Evolutionary conservation across 768 basidiomycete species (phyloP), one percentile per base, ranked within the genome.

Genomic region (Mycena alexandri): DNA sequence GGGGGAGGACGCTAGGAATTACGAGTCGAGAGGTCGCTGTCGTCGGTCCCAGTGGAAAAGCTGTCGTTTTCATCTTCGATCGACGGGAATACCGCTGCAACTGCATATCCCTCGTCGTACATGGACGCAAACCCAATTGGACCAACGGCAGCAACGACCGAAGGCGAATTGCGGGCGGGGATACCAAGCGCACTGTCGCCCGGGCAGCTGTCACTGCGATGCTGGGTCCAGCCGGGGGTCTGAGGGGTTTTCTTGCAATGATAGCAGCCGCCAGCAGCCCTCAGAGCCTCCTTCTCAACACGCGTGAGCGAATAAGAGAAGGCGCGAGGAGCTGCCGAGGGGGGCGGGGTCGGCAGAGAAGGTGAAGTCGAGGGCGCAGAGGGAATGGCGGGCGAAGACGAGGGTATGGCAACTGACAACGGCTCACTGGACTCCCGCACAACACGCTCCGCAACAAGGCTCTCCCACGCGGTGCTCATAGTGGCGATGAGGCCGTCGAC

Each of bases 401-500:
- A 34, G 11, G 46, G 46, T 6, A 24, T 38, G 7, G 16, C n/a
- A 17, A 47, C n/a, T 14, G 34, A 21, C 3, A 21, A 5, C 7
- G 34, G 46, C 2, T 7, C 21, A 25, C 46, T n/a, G n/a, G 58
- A 19, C 36, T 13, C 22, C 6, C 34, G 53, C 1, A 22, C 1
- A 21, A 60, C 29, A 13, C 47, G 5, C 17, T 60, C 58, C 0
- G 47, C 58, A 38, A 60, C n/a, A n/a, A n/a, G n/a, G n/a, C n/a
- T n/a, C n/a, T n/a, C n/a, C n/a, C n/a, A n/a, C n/a, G n/a, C n/a
- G 7, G 58, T 21, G 5, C 33, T 12, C 59, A 61, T 61, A 24
- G 9, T 61, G 1, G 47, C 22, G 22, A 61, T 61, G 2, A 61
- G 59, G 1, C 5, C 11, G 48, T 61, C 48, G 22, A 51, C 47